Percentiles rank a stretch among this genome's conserved stretches.
These are phyloP conservation scores for Ulmus americana DNA, from an alignment of 331 rosid species.

Conservation along the genomic window DNA sequence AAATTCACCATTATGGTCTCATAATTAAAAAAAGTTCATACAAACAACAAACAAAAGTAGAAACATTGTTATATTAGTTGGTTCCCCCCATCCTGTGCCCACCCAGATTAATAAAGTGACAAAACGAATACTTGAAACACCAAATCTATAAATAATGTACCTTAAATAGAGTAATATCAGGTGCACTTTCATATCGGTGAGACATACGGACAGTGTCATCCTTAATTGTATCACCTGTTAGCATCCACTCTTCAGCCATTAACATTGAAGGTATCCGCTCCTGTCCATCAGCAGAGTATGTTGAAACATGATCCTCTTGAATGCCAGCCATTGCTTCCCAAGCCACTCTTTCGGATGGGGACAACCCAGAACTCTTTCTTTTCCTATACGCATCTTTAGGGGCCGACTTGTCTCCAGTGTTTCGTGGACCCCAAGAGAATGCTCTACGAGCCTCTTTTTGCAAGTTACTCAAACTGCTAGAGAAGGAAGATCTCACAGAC, in stretches of 20 bases:
- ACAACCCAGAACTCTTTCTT: slow-evolving; percentile 90
- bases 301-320: slow-evolving; percentile 76
- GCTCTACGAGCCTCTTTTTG: slow-evolving; percentile 98
- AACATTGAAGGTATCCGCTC: slow-evolving; percentile 83
- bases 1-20: neutral
- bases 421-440: slow-evolving; percentile 92
- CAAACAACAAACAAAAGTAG: neutral
- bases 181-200: slow-evolving; percentile 91
- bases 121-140: neutral
- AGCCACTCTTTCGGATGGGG: slow-evolving; percentile 85
- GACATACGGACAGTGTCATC: slow-evolving; percentile 77
- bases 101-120: neutral
- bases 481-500: slow-evolving; percentile 58
- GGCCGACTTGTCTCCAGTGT: slow-evolving; percentile 60
- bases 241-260: slow-evolving; percentile 95
- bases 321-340: slow-evolving; percentile 99
- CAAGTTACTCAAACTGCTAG: slow-evolving; percentile 82
- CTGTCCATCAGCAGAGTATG: slow-evolving; percentile 82
- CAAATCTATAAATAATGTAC: slow-evolving; percentile 27
- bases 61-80: neutral
- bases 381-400: slow-evolving; percentile 86
- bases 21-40: neutral
- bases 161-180: slow-evolving; percentile 89
- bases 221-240: slow-evolving; percentile 72
- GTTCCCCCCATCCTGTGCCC: too few relatives aligned